phyloP scores from a whole-genome alignment of 306 rosid genomes.

The Sechiopsis laciniata region DNA sequence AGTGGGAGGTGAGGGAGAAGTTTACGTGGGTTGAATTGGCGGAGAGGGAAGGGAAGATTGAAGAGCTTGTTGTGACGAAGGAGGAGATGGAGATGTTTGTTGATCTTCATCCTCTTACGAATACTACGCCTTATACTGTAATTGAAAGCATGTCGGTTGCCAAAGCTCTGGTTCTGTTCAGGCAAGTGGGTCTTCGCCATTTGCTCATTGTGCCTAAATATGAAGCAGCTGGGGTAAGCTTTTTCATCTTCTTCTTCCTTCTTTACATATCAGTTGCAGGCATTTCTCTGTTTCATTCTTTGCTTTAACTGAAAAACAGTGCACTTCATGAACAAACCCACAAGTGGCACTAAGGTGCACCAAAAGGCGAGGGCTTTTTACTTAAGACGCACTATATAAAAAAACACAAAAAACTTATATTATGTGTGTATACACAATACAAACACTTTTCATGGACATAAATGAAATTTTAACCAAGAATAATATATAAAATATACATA shows the following conservation, averaged over 20 bases:
- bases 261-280: background rate
- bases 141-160: conserved; percentile 69
- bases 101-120: conserved; percentile 85
- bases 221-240: conserved; percentile 70
- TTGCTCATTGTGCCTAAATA: conserved; percentile 75
- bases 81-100: conserved; percentile 80
- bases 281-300: background rate
- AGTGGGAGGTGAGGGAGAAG: conserved; percentile 82
- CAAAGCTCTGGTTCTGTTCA: conserved; percentile 82
- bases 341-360: too few relatives aligned
- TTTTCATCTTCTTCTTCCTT: background rate
- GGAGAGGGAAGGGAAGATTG: conserved; percentile 60
- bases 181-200: conserved; percentile 82
- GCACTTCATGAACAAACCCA: background rate
- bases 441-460: too few relatives aligned
- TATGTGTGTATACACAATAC: too few relatives aligned
- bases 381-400: too few relatives aligned
- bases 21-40: conserved; percentile 75
- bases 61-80: conserved; percentile 62
- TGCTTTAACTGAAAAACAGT: background rate
- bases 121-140: conserved; percentile 74
- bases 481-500: too few relatives aligned
- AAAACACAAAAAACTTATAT: too few relatives aligned
- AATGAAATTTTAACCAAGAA: too few relatives aligned
- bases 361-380: too few relatives aligned